Evolutionary conservation across 106 monocot genomes (phyloP).

Genomic region (Platanthera guangdongensis): DNA sequence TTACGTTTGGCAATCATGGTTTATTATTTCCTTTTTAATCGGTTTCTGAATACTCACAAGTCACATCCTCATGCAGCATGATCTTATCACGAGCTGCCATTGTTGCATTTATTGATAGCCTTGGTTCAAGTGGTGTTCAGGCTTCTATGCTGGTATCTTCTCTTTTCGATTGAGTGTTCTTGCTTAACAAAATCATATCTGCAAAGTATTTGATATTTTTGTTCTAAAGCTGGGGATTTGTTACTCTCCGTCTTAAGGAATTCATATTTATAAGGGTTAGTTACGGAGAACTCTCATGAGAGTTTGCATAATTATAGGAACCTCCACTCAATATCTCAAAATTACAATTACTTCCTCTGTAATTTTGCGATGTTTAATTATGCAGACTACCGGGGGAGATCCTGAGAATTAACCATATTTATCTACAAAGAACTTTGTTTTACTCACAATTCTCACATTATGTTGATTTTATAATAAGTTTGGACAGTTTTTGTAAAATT

Average conservation of each 20-base stretch:
- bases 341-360: no score
- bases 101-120: conserved; percentile 49
- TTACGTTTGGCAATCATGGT: background rate
- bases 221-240: background rate
- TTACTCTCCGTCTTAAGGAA: background rate
- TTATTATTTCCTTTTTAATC: background rate
- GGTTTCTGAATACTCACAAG: background rate
- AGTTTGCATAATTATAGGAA: no score
- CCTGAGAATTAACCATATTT: background rate
- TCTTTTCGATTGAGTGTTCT: background rate
- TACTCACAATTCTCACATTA: background rate
- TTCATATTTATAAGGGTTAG: background rate
- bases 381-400: no score
- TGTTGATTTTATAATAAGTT: background rate
- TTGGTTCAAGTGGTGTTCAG: conserved; percentile 73
- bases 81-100: conserved; percentile 56
- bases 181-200: background rate
- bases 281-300: no score
- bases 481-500: background rate
- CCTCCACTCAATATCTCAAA: no score
- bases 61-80: conserved; percentile 34
- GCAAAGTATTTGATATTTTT: background rate
- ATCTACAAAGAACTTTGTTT: background rate
- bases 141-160: conserved; percentile 59
- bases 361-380: no score